Evolutionary conservation across 2,329 filamentous ascomycete species (phyloP), one percentile per base, ranked within the genome.

Genomic region (Paracoccidioides lutzii): DNA sequence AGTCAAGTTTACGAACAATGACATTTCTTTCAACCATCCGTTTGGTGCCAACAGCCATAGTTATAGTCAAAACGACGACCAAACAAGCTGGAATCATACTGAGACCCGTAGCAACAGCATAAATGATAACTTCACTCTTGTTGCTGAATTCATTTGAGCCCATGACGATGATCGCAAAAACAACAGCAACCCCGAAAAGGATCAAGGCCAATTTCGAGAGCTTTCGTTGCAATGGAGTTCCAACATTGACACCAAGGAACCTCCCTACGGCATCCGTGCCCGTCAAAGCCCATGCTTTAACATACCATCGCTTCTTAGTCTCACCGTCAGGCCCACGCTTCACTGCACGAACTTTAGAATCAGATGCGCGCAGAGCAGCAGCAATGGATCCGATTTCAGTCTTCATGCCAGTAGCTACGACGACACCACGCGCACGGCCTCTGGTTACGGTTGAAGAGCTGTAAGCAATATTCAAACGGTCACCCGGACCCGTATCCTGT

Each of bases 131-230:
- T 60, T 84, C 80, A 33, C 76, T 74, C 37, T 74, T 69, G 40
- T 69, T 67, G n/a, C 73, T 68, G 65, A 81, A 82, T 1, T 75
- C 62, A 67, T 85, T 87, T 54, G 83, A 80, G 5, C 75, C 83
- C 48, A 86, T 76, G 42, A 87, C 83, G 61, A 88, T 81, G 60
- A 88, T 79, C 7, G 83, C 83, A 59, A 83, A 84, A 32, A 87
- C 63, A 10, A 88, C 78, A 2, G 84, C 84, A 53, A 85, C 78
- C 35, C 74, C 76, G 64, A 88, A 87, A 1, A 87, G 76, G 2
- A 84, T 67, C 15, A 87, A 74, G 28, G 84, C 84, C 52, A 88
- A 76, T 66, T 81, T 80, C 50, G 83, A 84, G 14, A 88, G 74
- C 64, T 84, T 86, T 61, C 79, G 78, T 67, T 87, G 83, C 15